A percentile compares a stretch with the other conserved stretches of the same genome.
Evolutionary conservation across 768 basidiomycete genomes (phyloP).

Genomic region (Tulasnella sp.): DNA sequence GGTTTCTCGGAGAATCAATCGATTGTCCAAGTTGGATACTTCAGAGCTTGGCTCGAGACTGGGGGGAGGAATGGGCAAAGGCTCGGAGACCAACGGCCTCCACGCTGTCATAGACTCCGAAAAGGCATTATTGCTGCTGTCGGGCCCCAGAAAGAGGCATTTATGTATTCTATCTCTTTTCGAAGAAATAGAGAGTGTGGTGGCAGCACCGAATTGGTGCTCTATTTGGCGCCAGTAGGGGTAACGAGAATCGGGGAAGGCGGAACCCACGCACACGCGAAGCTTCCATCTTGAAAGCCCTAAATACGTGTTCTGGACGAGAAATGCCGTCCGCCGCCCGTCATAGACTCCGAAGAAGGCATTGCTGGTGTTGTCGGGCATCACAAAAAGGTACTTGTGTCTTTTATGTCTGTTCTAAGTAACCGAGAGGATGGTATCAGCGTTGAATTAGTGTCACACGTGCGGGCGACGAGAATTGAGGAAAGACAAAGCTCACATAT

Average conservation of each 20-base stretch:
- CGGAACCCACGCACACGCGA: no score
- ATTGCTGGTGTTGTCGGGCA: conserved; percentile 57
- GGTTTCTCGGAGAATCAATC: background rate
- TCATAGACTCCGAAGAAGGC: conserved; percentile 96
- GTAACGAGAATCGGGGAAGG: no score
- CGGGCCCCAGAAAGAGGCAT: no score
- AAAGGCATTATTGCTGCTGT: no score
- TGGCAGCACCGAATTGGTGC: no score
- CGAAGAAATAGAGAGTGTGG: no score
- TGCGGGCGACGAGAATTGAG: background rate
- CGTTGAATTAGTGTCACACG: background rate
- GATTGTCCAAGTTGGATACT: background rate
- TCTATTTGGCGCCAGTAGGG: no score
- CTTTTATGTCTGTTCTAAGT: conserved; percentile 80
- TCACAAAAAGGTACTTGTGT: conserved; percentile 79
- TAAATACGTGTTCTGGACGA: no score
- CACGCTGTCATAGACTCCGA: no score
- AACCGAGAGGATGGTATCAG: conserved; percentile 26
- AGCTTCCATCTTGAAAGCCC: no score
- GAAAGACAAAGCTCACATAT: conserved; percentile 58
- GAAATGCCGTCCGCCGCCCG: no score
- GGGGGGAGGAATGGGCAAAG: background rate
- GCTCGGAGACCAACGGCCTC: conserved; percentile 65
- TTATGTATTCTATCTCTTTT: no score
- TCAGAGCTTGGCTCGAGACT: background rate